Conservation (phyloP, 2,329 filamentous ascomycete species). For the Sporothrix globosa region DNA sequence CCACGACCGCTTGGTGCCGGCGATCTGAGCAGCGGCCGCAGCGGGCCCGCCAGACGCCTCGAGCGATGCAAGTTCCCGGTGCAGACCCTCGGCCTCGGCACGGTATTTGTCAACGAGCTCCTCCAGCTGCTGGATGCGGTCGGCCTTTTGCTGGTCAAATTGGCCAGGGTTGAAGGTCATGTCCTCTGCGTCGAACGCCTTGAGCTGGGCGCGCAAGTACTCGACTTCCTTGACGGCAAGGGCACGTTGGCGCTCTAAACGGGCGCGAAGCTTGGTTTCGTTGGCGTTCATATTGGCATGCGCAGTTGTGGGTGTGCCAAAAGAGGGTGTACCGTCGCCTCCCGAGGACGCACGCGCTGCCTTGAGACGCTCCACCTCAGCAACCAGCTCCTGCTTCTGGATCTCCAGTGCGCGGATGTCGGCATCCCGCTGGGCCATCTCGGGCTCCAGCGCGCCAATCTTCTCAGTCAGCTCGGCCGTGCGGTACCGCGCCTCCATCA, state of each 20-base stretch:
- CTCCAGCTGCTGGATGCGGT: conserved; percentile 80
- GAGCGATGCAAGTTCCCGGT: conserved; percentile 70
- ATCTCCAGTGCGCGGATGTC: conserved; percentile 71
- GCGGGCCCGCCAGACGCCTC: conserved; percentile 49
- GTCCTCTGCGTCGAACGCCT: conserved; percentile 86
- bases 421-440: conserved; percentile 75
- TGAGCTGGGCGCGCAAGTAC: conserved; percentile 88
- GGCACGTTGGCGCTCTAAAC: conserved; percentile 82
- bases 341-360: conserved; percentile 43
- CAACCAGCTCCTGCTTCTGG: conserved; percentile 66
- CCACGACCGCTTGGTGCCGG: conserved; percentile 66
- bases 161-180: conserved; percentile 79
- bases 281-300: background rate
- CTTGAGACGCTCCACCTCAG: conserved; percentile 73
- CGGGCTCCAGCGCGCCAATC: conserved; percentile 76
- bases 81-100: conserved; percentile 72
- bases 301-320: background rate
- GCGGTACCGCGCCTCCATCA: conserved; percentile 80
- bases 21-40: conserved; percentile 34
- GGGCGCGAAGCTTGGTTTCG: conserved; percentile 67
- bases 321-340: conserved; percentile 38
- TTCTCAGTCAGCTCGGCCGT: conserved; percentile 78
- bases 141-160: conserved; percentile 73
- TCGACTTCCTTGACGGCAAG: conserved; percentile 92
- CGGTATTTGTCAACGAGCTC: conserved; percentile 86